Base-by-base conservation (phyloP, 116 monocot genomes). In the Phalaenopsis hybrid region DNA sequence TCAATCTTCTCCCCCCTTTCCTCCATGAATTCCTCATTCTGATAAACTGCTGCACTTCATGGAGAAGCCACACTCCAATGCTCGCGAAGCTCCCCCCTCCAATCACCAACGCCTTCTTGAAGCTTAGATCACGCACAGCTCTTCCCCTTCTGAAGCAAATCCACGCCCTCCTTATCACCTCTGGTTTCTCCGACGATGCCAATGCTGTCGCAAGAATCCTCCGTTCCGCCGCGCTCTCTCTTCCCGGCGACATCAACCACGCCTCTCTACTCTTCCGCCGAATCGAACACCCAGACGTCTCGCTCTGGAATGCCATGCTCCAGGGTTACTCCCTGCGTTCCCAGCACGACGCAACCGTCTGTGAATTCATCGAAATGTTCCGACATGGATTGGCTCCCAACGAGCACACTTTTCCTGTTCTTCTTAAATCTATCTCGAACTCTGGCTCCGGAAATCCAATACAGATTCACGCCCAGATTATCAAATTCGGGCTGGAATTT, bases 381-480 rank as follows among this genome's bases (percentile, higher is more conserved):
- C 80, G 81, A 25, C 31, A 75, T 8, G 80, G 80, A 3, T 77
- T 48, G 8, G 4, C 61, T 55, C 87, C 87, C 15, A 57, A 85
- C 55, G 31, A 81, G 75, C 89, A 89, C 83, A 85, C 89, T 15
- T 87, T 80, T 63, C 89, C 89, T 31, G 23, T 85, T 9, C 37
- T 90, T 72, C 81, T 90, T 33, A 85, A 83, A 73, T 23, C 73
- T 25, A 8, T 84, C 50, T 70, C 84, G 21, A 75, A 65, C 57
- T 67, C 78, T 5, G 43, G 44, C 5, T 23, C 17, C 34, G 33
- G 12, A 20, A 67, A 31, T 77, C 81, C 81, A 10, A 15, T 18
- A 79, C 87, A 75, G 44, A 63, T 90, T 12, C 89, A 87, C 55
- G 68, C 85, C 5, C 87, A 79, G 13, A 81, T 83, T 52, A 1